These are phyloP conservation scores for Phytophthora macrochlamydospora DNA, from an alignment of 352 stramenopile genomes.

Conservation along the genomic window DNA sequence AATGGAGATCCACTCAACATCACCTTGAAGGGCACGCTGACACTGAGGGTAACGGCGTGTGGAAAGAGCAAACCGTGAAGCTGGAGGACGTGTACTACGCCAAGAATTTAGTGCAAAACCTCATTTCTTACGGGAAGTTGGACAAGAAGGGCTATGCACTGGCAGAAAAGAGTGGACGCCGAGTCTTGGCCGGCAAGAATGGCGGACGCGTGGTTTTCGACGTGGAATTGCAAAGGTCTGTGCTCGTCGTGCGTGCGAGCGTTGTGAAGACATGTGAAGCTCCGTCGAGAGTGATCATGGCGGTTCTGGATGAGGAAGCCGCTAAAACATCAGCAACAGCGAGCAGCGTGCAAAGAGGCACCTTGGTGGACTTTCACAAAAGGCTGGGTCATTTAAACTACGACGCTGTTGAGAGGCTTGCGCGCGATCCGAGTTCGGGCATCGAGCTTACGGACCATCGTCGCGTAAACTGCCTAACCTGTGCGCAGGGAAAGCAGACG, in stretches of 20 bases:
- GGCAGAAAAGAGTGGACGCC: neutral
- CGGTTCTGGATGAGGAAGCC: neutral
- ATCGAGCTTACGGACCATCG: neutral
- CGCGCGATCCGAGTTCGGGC: neutral
- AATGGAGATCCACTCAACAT: neutral
- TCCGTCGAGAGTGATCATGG: neutral
- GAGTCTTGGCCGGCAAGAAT: neutral
- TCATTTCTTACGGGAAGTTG: neutral
- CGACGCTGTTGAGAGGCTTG: neutral
- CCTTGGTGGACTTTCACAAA: neutral
- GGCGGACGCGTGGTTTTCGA: neutral
- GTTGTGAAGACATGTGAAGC: too few species aligned
- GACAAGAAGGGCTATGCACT: neutral
- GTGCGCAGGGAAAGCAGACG: slow-evolving; percentile 10
- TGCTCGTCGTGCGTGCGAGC: neutral
- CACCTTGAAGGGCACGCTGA: neutral
- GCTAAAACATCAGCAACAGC: neutral
- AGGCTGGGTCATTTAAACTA: neutral
- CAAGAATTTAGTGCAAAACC: neutral
- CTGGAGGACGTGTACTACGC: neutral
- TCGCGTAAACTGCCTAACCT: slow-evolving; percentile 1
- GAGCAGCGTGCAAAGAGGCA: neutral
- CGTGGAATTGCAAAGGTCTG: neutral
- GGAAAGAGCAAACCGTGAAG: neutral
- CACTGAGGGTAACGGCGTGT: neutral